These are phyloP conservation scores for Plasmopara halstedii DNA, from an alignment of 352 stramenopile genomes.

Conservation along the genomic window DNA sequence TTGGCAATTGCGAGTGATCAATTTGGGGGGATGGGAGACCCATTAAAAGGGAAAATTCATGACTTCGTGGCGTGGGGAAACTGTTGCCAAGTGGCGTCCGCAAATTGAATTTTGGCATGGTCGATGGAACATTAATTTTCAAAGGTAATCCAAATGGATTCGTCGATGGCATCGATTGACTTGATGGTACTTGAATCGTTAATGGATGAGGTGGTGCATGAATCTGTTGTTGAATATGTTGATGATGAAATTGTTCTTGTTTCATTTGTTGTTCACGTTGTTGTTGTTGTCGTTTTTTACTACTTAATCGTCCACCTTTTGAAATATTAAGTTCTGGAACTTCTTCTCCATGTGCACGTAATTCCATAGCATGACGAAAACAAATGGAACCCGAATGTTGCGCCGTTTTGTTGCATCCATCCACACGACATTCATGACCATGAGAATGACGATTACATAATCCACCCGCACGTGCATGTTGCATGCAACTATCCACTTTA, in stretches of 20 bases:
- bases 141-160: constrained; percentile 51
- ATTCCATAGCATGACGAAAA: constrained; percentile 70
- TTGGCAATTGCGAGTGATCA: constrained; percentile 65
- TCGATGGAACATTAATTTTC: constrained; percentile 67
- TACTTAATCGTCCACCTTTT: constrained; percentile 58
- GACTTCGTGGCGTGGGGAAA: constrained; percentile 59
- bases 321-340: constrained; percentile 72
- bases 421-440: constrained; percentile 62
- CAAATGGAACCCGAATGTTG: constrained; percentile 73
- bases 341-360: constrained; percentile 58
- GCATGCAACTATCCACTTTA: constrained; percentile 66
- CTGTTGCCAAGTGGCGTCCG: constrained; percentile 55
- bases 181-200: constrained; percentile 24
- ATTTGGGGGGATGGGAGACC: constrained; percentile 60
- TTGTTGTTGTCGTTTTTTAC: constrained; percentile 66
- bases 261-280: constrained; percentile 64
- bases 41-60: constrained; percentile 67
- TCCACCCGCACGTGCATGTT: constrained; percentile 60
- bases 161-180: constrained; percentile 18
- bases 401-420: constrained; percentile 74
- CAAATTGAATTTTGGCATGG: constrained; percentile 58
- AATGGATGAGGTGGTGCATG: constrained; percentile 30
- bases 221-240: constrained; percentile 62
- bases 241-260: constrained; percentile 71
- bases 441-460: constrained; percentile 74